Percentiles rank a stretch among this genome's conserved stretches.
Conservation (phyloP, 2,329 filamentous ascomycete species). For the Lasiodiplodia sp. region DNA sequence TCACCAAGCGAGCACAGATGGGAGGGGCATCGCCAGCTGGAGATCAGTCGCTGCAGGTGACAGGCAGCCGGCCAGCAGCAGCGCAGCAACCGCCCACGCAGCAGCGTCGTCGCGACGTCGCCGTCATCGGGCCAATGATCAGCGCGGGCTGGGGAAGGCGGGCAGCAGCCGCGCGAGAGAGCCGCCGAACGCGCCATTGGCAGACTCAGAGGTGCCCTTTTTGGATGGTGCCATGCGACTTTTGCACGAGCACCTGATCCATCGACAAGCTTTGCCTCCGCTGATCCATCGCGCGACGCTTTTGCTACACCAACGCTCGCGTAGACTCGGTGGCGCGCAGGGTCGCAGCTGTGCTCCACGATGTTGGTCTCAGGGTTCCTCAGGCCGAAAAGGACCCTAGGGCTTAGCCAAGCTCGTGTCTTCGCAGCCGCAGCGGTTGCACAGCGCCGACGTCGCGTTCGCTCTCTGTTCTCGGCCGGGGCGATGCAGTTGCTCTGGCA, state of each 20-base stretch:
- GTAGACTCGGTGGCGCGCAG: conserved; percentile 9
- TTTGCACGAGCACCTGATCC: conserved; percentile 22
- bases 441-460: conserved; percentile 2
- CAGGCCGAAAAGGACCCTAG: neutral
- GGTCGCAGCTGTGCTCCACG: neutral
- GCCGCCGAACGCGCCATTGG: conserved; percentile 18
- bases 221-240: neutral
- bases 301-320: conserved; percentile 7
- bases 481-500: conserved; percentile 10
- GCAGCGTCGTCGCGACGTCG: neutral
- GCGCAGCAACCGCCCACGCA: conserved; percentile 6
- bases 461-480: neutral
- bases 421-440: neutral
- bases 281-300: conserved; percentile 16
- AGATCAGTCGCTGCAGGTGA: conserved; percentile 20
- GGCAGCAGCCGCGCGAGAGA: conserved; percentile 1
- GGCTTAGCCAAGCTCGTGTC: neutral
- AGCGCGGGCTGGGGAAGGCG: conserved; percentile 1
- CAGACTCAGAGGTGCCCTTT: neutral
- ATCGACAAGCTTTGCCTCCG: conserved; percentile 20
- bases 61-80: neutral
- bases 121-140: conserved; percentile 21
- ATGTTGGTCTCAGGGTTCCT: conserved; percentile 3
- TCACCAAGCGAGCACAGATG: conserved; percentile 15
- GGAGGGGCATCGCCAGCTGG: conserved; percentile 2